Evolutionary conservation across 352 stramenopile genomes (phyloP), one percentile per base, ranked within the genome.

Genomic region (Globisporangium solare): DNA sequence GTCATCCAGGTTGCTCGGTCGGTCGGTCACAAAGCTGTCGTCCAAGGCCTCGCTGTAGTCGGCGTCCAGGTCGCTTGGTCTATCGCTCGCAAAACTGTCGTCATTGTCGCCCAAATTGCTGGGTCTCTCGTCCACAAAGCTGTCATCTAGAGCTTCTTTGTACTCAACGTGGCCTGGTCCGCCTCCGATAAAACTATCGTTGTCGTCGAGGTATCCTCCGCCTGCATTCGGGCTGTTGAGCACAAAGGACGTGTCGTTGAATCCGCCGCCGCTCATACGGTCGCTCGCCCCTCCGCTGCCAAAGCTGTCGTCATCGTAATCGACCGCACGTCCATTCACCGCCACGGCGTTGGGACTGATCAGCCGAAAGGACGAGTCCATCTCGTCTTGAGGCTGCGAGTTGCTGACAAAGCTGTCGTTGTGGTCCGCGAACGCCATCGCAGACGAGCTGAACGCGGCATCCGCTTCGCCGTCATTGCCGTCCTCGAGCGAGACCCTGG

Each of bases 191-290:
- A 60, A 54, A 35, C 54, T 60, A 21, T 54, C 46, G 37, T 50
- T 35, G 41, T 51, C 52, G 27, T 55, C 31, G 2, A 55, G 46
- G 21, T 51, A 51, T 35, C 49, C 35, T 35, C 49, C 35, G 50
- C 37, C 20, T 18, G 10, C 21, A 6, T 43, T 41, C 11, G 53
- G 43, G 14, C 42, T 52, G 42, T 50, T 45, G 41, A 58, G 27
- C n/a, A 51, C 43, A 35, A 58, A 58, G 24, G 53, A 58, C 31
- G 53, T 20, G 31, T 58, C 53, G 53, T 35, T 46, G 31, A 51
- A 52, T 3, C 47, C 27, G 41, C 43, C 53, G 20, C 52, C 42
- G 11, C 24, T n/a, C 2, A n/a, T 32, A 5, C 24, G 35, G 14
- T 15, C 15, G 27, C 39, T 54, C 15, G 46, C 6, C 31, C 46